A percentile compares a stretch with the other conserved stretches of the same genome.
Conservation (phyloP, 306 rosid species). For the Datisca glomerata region DNA sequence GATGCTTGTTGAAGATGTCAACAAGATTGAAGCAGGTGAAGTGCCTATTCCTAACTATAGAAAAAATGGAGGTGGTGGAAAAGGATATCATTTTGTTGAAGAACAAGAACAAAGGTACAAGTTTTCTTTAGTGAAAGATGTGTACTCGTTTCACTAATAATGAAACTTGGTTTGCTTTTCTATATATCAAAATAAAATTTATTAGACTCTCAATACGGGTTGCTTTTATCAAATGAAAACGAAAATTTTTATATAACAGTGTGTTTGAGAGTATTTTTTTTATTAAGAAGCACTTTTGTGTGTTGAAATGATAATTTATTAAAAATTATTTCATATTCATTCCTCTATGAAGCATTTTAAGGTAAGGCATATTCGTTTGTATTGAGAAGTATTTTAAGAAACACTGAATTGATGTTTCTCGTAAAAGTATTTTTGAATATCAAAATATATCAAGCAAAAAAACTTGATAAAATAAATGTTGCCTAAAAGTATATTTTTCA, state of each 20-base stretch:
- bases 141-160: neutral
- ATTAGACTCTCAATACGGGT: neutral
- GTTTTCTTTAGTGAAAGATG: neutral
- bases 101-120: constrained; percentile 41
- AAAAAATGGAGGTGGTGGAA: constrained; percentile 10
- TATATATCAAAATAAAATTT: neutral
- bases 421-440: too few relatives aligned
- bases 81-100: constrained; percentile 21
- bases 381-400: too few relatives aligned
- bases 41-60: constrained; percentile 60
- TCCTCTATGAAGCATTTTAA: too few relatives aligned
- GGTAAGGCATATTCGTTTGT: too few relatives aligned
- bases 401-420: too few relatives aligned
- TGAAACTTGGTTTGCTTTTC: too few relatives aligned
- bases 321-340: too few relatives aligned
- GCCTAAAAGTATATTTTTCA: too few relatives aligned
- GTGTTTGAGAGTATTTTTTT: neutral
- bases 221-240: neutral
- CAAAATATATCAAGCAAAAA: too few relatives aligned
- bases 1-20: constrained; percentile 51
- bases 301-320: too few relatives aligned
- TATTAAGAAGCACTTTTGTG: too few relatives aligned
- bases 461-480: too few relatives aligned
- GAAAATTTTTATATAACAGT: neutral
- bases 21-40: constrained; percentile 48